Evolutionary conservation across 2,329 filamentous ascomycete species (phyloP), one percentile per base, ranked within the genome.

Genomic region (Fusarium domesticum): DNA sequence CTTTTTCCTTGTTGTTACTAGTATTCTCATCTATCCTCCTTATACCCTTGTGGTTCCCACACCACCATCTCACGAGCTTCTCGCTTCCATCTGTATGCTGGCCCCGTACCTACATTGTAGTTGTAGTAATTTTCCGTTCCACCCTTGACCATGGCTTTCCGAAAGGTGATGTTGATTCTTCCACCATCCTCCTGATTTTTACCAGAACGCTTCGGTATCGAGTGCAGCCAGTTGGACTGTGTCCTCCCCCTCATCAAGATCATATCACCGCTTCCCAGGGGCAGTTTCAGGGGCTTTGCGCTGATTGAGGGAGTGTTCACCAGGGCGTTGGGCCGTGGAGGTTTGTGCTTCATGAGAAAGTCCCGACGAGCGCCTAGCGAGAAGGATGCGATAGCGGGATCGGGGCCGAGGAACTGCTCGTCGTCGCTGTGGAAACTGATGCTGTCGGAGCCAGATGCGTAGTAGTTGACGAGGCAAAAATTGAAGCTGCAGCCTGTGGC

Each of bases 41-140:
- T 54, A 51, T 52, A 45, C 42, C 46, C 39, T 61, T 45, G 59
- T 38, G 56, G 43, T 45, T 64, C 67, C 66, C 67, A 72, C 35
- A 63, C 42, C 46, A 57, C 60, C 74, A 77, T 77, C 54, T 82
- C 78, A 48, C 74, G 68, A 47, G 64, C 70, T 36, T 51, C 63
- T 15, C 70, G 71, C 62, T 87, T 74, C 87, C 87, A 91, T 57
- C 74, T 76, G 63, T 81, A 85, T n/a, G 84, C 77, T 1, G 70
- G 74, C 1, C 87, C 87, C 31, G 66, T 75, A 1, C 87, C 87
- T 39, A 91, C 84, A 67, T 92, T 92, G 67, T 92, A 92, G 60
- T 82, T 80, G 64, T 92, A 90, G 64, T 92, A 91, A 64, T 92
- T 92, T 58, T 89, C 83, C 19, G 86, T 91, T 1, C 86, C 87